Conservation (phyloP, 495 filamentous ascomycete species). For the Hapsidospora chrysogenum region DNA sequence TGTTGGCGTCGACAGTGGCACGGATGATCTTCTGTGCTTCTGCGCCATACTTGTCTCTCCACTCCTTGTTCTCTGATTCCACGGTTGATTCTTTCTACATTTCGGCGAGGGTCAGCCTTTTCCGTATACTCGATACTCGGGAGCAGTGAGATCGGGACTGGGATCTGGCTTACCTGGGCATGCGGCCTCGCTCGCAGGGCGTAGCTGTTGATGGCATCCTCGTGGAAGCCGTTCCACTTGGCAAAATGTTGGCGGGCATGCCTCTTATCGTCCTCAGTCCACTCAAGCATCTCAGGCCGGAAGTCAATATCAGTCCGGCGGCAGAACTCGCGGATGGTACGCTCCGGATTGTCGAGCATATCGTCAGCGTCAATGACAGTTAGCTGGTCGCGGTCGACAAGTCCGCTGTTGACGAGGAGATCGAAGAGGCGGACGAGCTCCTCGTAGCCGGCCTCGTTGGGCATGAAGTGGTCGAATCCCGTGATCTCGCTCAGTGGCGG, state of each 20-base stretch:
- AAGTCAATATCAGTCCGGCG: slow-evolving; percentile 59
- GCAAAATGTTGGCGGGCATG: slow-evolving; percentile 56
- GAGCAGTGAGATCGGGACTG: not conserved
- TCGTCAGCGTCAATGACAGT: slow-evolving; percentile 94
- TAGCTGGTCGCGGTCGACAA: slow-evolving; percentile 40
- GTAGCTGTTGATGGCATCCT: slow-evolving; percentile 73
- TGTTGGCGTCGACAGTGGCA: slow-evolving; percentile 59
- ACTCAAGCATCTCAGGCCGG: slow-evolving; percentile 55
- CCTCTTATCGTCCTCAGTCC: slow-evolving; percentile 60
- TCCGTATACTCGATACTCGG: not conserved
- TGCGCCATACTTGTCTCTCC: slow-evolving; percentile 67
- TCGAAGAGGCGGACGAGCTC: slow-evolving; percentile 78
- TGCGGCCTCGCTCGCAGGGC: slow-evolving; percentile 46
- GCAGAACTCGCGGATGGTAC: slow-evolving; percentile 63
- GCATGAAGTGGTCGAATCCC: slow-evolving; percentile 73
- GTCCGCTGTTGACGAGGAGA: slow-evolving; percentile 43
- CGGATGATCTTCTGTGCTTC: slow-evolving; percentile 61
- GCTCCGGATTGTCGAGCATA: slow-evolving; percentile 63
- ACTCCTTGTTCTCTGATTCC: slow-evolving; percentile 60
- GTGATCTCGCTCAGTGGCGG: slow-evolving; percentile 68
- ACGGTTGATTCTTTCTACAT: slow-evolving; percentile 17
- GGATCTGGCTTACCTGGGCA: slow-evolving; percentile 43
- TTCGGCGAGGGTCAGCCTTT: not conserved
- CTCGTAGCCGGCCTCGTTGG: slow-evolving; percentile 73
- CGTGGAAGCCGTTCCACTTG: slow-evolving; percentile 95